Base-by-base conservation (phyloP, 148 eudicot species). In the Arbutus unedo region DNA sequence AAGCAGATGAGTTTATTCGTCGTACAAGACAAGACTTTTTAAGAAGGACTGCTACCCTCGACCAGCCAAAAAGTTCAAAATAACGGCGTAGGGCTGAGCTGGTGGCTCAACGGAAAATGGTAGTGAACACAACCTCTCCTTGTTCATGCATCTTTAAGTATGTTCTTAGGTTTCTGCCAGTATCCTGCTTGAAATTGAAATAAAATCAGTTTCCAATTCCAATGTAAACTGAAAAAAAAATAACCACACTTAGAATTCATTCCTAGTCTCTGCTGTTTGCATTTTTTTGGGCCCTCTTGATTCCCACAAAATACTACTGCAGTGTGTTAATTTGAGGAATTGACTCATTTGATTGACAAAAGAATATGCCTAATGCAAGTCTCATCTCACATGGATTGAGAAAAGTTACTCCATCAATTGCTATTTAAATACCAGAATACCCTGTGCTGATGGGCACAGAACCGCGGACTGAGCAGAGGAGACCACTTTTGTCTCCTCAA, bases 1-100 rank as follows among this genome's bases (percentile, higher is more conserved):
- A 76, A 68, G 76, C 89, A 6, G 86, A 83, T 5, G 76, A 47
- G 3, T 89, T 82, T 53, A 89, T 89, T 23, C 55, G 81, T 18
- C 50, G 67, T 4, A 83, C 18, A 50, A 83, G 23, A 60, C 77
- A 47, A 60, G 85, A 74, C 0, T 66, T 19, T 43, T 48, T 87
- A 79, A 62, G 57, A 49, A 85, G 62, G 81, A 76, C 4, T 44
- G 0, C 16, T 44, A 21, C 43, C 9, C 60, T 76, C 25, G 79
- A 75, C 1, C 7, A 10, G 78, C 78, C 9, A 21, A 21, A 75
- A 21, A 21, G 50, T 14, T 45, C 77, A 0, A 74, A 3, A 19
- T 19, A 19, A 49, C 2, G 50, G 51, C 19, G n/a, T 7, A 16
- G 76, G 25, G 31, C 25, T 19, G 14, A 45, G 51, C 51, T 47